Base-by-base conservation (phyloP, 495 filamentous ascomycete genomes). In the Daldinia concentrica region DNA sequence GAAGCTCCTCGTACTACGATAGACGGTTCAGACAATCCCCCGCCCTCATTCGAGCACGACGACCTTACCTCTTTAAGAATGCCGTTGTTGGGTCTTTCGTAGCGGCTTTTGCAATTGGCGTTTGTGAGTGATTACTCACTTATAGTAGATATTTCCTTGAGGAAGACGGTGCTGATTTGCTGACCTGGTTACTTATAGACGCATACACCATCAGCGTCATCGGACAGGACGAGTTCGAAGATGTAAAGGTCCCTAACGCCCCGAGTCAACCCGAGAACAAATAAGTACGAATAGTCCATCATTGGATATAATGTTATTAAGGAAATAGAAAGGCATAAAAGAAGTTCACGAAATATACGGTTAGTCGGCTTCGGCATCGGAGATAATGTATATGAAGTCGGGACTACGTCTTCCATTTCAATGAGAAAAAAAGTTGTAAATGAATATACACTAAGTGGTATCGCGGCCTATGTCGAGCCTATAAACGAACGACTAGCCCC, bases 211-310 rank as follows among this genome's bases (percentile, higher is more conserved):
- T 99, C 77, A 85, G 83, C 58, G 93, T 91, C 26, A 90, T 99
- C 76, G 90, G 93, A 37, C 96, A 98, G 82, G 95, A 99, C 79
- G 93, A 99, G 67, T 99, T 99, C 86, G 93, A 95, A 73, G 95
- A 99, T 77, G 94, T 99, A 62, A 88, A 88, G 74, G 89, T 97
- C 48, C 94, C 95, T 55, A 90, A 91, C 75, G 83, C 86, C 6
- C 90, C 91, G 51, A 80, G 72, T 6, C 81, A 85, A 71, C 77
- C 84, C 54, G 54, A 63, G 68, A 80, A 74, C 72, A 81, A 77
- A 54, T 81, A 55, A 51, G 79, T 51, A 79, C 27, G 11, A 8
- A 45, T 24, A 29, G 48, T n/a, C 43, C 19, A 26, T 27, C 30
- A 34, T 61, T n/a, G 26, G 29, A 24, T 43, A 37, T 41, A 43